A percentile compares a stretch with the other conserved stretches of the same genome.
These are phyloP conservation scores for Boletus rubroflammeus DNA, from an alignment of 768 basidiomycete genomes.

Conservation along the genomic window DNA sequence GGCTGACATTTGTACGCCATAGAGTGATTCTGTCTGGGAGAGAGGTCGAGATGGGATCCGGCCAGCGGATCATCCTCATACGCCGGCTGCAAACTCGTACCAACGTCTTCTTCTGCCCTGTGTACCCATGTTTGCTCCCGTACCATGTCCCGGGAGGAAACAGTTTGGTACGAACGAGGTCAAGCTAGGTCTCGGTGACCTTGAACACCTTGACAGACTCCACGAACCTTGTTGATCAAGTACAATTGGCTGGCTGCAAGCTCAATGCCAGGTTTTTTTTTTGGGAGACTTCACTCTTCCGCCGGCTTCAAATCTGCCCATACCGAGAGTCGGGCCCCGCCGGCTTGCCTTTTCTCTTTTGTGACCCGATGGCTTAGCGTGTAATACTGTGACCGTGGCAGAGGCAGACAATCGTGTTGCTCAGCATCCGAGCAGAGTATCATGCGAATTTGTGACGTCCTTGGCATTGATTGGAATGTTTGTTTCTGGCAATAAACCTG, in stretches of 20 bases:
- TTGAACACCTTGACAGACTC: background rate
- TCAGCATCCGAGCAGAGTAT: background rate
- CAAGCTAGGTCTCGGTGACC: background rate
- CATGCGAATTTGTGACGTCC: background rate
- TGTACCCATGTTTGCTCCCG: background rate
- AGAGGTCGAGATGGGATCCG: background rate
- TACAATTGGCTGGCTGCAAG: background rate
- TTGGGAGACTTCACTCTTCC: background rate
- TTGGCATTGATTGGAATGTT: background rate
- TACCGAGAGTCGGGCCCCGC: background rate
- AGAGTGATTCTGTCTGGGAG: background rate
- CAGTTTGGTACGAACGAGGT: background rate
- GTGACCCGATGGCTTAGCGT: background rate
- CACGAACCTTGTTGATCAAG: background rate
- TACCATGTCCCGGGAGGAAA: too few species aligned
- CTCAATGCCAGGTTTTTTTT: background rate
- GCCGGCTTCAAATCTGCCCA: background rate
- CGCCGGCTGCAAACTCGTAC: background rate
- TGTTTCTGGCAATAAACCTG: background rate
- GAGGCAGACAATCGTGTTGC: background rate
- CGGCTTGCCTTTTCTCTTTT: background rate
- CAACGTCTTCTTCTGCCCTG: background rate
- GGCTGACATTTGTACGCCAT: background rate
- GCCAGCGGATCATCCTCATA: background rate
- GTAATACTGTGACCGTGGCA: background rate